Evolutionary conservation across 2,329 filamentous ascomycete species (phyloP).

Genomic region (Orbilia ellipsospora): DNA sequence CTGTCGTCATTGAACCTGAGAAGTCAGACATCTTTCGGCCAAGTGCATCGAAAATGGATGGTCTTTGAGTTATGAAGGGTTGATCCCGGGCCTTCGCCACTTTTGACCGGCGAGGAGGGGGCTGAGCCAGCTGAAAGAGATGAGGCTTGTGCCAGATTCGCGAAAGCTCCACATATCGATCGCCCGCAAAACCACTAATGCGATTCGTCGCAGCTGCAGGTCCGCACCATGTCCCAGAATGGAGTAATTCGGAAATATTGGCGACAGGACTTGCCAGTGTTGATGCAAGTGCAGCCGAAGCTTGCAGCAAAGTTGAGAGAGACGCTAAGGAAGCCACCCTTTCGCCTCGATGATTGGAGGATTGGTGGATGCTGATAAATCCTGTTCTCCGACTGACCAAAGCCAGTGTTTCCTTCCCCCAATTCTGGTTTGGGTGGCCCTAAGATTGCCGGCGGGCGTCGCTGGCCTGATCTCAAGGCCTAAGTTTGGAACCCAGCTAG

Average conservation of each 20-base stretch:
- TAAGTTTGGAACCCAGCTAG: constrained; percentile 20
- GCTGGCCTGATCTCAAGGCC: constrained; percentile 28
- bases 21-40: constrained; percentile 32
- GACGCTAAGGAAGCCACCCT: constrained; percentile 1
- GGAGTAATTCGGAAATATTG: constrained; percentile 50
- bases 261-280: constrained; percentile 28
- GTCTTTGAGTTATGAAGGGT: constrained; percentile 5
- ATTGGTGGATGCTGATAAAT: constrained; percentile 38
- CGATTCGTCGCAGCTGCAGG: constrained; percentile 29
- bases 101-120: constrained; percentile 32
- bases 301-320: constrained; percentile 21
- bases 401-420: constrained; percentile 19
- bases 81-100: constrained; percentile 47
- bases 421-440: constrained; percentile 27
- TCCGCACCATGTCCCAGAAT: constrained; percentile 37
- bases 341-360: constrained; percentile 42
- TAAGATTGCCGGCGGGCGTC: neutral
- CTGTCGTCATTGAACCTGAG: constrained; percentile 49
- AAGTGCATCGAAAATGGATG: constrained; percentile 13
- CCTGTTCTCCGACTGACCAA: constrained; percentile 11
- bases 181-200: constrained; percentile 16
- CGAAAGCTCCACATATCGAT: constrained; percentile 46
- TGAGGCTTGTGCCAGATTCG: constrained; percentile 53
- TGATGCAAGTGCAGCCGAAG: constrained; percentile 52
- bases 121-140: constrained; percentile 54